Evolutionary conservation across 2,329 filamentous ascomycete species (phyloP), one percentile per base, ranked within the genome.

Genomic region (Westerdykella ornata): DNA sequence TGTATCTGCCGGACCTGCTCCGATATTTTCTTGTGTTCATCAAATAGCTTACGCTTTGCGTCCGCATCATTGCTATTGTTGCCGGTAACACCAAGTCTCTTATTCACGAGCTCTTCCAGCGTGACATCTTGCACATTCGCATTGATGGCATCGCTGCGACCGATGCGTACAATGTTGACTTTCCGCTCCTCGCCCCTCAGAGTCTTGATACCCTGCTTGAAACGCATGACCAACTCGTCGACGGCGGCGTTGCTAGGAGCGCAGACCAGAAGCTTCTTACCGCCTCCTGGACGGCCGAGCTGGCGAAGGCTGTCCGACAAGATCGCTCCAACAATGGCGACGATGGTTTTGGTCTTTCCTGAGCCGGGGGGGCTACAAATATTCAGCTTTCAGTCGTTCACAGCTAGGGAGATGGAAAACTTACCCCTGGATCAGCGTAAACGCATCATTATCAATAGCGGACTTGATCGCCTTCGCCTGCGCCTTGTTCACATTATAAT

Each of bases 191-290:
- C 75, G 1, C 92, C 90, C 33, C 76, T 78, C 44, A 78, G 74
- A 1, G 87, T 89, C 58, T 82, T 90, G 39, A 98, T 77, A 4
- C 92, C 92, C 39, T 80, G 73, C 67, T 94, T 97, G 57, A 98
- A 77, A 69, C 92, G 84, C 64, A 96, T 81, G 14, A 98, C 92
- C 47, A 98, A 65, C 65, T 98, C 92, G 62, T 98, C 92, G 5
- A 98, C 92, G 22, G 92, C 92, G 5, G 92, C 92, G 65, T 98
- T 98, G 74, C 89, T 97, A 12, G 92, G 92, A n/a, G 92, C 92
- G 60, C 92, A 98, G 17, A 98, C 87, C 18, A 98, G 76, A 18
- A 98, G 74, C 65, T 97, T 98, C 68, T 94, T 96, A 7, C 71
- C 74, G 31, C 70, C 69, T 14, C 16, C 16, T 5, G 30, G n/a